Base-by-base conservation (phyloP, 225 moss, liverwort and hornwort genomes). In the Marchantia polymorpha region DNA sequence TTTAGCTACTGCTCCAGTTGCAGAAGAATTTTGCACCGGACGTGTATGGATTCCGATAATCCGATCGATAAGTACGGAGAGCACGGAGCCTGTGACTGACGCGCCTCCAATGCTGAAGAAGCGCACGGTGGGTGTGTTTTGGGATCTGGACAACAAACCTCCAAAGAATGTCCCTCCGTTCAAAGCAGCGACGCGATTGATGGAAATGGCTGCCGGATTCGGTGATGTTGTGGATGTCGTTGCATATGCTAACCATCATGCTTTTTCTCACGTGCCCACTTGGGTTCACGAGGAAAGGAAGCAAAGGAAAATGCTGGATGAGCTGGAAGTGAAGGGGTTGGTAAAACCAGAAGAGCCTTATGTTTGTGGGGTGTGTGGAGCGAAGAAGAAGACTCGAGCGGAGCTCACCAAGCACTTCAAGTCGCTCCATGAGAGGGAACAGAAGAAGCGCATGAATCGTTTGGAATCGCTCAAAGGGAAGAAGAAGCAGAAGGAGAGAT, bases 71-170 rank as follows among this genome's bases (percentile, higher is more conserved):
- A 14, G 26, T 29, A n/a, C 53, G 9, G 73, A 27, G 53, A 27
- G 39, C 31, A 46, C 52, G 22, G 73, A 53, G 23, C 26, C 52
- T n/a, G 15, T 7, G 11, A 54, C 11, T 55, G 51, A 51, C 2
- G 1, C 15, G 0, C 51, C 73, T 8, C 8, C 0, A 54, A 6
- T 27, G 16, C 2, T 54, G 51, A 73, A 73, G 53, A 25, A 73
- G 52, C 73, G 73, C 12, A 54, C 27, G 7, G 92, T 99, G 46
- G 91, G 92, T 39, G 93, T 99, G 19, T 99, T 99, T 53, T 99
- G 97, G 97, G 97, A 99, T 82, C 78, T 99, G 83, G 97, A 99
- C 88, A 97, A 97, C 84, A 97, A 97, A 78, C 94, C 97, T 17
- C 97, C 97, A 12, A 92, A 89, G 90, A 85, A 88, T 53, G 97